These are phyloP conservation scores for Alternaria sp. DNA, from an alignment of 2,329 filamentous ascomycete species.

Conservation along the genomic window DNA sequence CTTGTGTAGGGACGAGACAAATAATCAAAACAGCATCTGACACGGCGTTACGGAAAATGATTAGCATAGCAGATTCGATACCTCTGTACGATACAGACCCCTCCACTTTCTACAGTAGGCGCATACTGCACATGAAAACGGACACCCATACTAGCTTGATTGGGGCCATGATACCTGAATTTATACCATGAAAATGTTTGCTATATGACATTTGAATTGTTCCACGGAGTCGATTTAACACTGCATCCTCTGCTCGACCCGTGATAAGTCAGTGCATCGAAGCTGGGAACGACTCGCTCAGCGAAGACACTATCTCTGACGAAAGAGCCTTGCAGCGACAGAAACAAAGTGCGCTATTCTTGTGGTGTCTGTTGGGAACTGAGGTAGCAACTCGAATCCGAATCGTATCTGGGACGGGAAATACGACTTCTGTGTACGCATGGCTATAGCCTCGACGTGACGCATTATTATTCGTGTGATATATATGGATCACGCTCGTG, in stretches of 20 bases:
- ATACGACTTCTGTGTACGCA: background rate
- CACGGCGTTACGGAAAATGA: conserved; percentile 6
- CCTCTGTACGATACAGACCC: background rate
- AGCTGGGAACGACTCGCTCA: too few species aligned
- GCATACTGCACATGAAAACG: background rate
- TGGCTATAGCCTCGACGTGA: background rate
- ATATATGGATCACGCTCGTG: background rate
- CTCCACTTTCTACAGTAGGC: background rate
- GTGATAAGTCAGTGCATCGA: too few species aligned
- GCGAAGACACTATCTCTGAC: too few species aligned
- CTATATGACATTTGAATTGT: rapidly evolving
- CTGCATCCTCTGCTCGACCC: background rate
- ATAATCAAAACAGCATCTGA: conserved; percentile 1
- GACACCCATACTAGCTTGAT: rapidly evolving
- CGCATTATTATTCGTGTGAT: background rate
- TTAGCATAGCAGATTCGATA: background rate
- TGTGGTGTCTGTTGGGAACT: background rate
- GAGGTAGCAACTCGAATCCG: background rate
- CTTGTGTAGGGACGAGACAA: conserved; percentile 53
- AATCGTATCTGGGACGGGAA: too few species aligned
- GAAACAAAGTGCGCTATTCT: background rate
- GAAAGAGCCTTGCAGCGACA: background rate
- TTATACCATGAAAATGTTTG: background rate
- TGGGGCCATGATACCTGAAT: background rate
- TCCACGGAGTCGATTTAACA: background rate